Evolutionary conservation across 805 yeast genomes (phyloP), one percentile per base, ranked within the genome.

Genomic region (Wickerhamomyces subpelliculosus): DNA sequence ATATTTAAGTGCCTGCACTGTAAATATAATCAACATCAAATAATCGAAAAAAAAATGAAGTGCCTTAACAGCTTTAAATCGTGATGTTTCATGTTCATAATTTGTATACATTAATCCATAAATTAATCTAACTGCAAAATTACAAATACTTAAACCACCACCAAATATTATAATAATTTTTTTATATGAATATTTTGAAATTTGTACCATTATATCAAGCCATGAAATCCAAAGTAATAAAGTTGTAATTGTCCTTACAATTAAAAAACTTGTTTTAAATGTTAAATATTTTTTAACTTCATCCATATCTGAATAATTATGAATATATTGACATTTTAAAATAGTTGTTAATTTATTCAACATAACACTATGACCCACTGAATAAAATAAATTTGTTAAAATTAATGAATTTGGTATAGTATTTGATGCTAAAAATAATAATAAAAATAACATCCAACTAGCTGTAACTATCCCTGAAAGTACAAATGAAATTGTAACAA

Each of bases 371-470:
- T 73, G 64, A 9, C 72, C 65, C 2, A 73, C 58, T 12, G 86
- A 75, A 40, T 70, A 71, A 38, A 76, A 62, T 17, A 78, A 46
- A n/a, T 82, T 75, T 5, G 84, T 75, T 9, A 78, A 23, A 28
- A 72, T 73, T 27, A 84, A 70, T 32, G 78, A 56, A 29, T 64
- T 53, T 4, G 89, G 87, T 39, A 81, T 73, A 20, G 73, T 62
- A 46, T 74, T 74, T 28, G 72, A 74, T 17, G 76, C 70, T 24
- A 84, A 54, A 17, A 73, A 51, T 31, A 82, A 62, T 25, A 83
- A 58, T 14, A 82, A 43, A 36, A 80, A 60, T 20, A 85, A 62
- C 76, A 84, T 75, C 94, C 94, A 85, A 21, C 80, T 65, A 13
- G 80, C 70, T 6, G 76, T 74, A 42, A 77, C 75, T 16, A 74